These are phyloP conservation scores for Cystofilobasidium bisporidii DNA, from an alignment of 768 basidiomycete genomes.

Conservation along the genomic window DNA sequence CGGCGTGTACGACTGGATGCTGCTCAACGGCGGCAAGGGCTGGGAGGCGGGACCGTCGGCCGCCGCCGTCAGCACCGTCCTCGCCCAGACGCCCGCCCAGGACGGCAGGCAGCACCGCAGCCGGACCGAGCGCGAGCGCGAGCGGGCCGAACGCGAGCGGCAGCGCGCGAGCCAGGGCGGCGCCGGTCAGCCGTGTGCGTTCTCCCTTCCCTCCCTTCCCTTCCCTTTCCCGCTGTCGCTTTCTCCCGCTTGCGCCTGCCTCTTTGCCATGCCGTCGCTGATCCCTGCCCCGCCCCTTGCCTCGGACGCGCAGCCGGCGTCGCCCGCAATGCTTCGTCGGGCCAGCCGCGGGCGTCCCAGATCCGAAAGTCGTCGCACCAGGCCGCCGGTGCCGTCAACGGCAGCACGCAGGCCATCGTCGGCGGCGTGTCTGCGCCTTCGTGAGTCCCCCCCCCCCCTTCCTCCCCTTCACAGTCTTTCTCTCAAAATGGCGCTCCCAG, in stretches of 20 bases:
- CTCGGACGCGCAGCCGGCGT: conserved; percentile 22
- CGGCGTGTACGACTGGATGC: conserved; percentile 92
- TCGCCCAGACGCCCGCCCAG: conserved; percentile 22
- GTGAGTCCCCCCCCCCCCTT: conserved; percentile 23
- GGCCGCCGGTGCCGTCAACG: conserved; percentile 18
- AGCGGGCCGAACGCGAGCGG: conserved; percentile 27
- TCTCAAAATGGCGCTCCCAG: not conserved
- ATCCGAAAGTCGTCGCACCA: conserved; percentile 24
- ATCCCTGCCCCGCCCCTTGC: too few species aligned
- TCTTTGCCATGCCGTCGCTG: too few species aligned
- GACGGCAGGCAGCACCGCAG: conserved; percentile 25
- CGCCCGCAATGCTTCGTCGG: conserved; percentile 14
- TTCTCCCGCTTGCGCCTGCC: not conserved
- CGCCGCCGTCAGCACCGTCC: conserved; percentile 2
- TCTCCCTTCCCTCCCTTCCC: not conserved
- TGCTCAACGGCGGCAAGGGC: conserved; percentile 82
- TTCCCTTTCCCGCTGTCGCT: not conserved
- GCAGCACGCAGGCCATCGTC: conserved; percentile 28
- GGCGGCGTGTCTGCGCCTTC: conserved; percentile 25
- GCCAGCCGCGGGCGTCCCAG: conserved; percentile 3
- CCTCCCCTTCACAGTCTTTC: conserved; percentile 15
- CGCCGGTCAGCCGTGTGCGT: conserved; percentile 11
- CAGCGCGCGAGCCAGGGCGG: conserved; percentile 11
- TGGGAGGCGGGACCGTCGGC: conserved; percentile 65
- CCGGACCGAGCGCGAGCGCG: conserved; percentile 27